A percentile compares a stretch with the other conserved stretches of the same genome.
Evolutionary conservation across 202 grass and related monocot genomes (phyloP).

Genomic region (Schoenoplectus tabernaemontani): DNA sequence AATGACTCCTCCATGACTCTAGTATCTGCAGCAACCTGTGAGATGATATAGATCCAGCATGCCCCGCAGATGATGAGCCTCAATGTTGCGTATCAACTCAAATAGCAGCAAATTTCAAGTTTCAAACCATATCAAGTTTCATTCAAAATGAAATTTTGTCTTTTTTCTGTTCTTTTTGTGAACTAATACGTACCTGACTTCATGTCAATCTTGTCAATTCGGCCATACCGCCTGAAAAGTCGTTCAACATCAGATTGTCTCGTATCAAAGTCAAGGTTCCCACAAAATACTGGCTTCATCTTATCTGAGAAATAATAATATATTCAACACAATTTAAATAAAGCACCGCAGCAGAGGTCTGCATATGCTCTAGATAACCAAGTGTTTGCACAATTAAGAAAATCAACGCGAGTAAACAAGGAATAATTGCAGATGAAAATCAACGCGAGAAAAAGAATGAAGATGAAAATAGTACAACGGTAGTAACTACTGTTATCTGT

Average conservation of each 20-base stretch:
- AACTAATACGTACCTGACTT: slow-evolving; percentile 57
- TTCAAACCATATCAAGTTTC: neutral
- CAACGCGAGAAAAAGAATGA: neutral
- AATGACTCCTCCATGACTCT: neutral
- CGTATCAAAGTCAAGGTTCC: slow-evolving; percentile 77
- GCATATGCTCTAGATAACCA: neutral
- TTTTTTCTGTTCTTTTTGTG: neutral
- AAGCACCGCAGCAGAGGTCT: neutral
- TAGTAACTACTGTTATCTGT: neutral
- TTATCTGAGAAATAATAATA: slow-evolving; percentile 2
- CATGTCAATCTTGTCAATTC: slow-evolving; percentile 79
- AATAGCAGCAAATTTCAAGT: neutral
- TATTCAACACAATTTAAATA: neutral
- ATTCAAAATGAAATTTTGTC: neutral
- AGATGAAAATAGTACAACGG: neutral
- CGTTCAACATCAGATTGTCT: slow-evolving; percentile 71
- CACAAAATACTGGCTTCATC: slow-evolving; percentile 87
- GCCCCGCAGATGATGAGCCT: neutral
- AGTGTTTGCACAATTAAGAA: no score
- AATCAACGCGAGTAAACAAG: no score
- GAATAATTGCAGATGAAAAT: neutral
- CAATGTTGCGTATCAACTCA: neutral
- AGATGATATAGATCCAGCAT: neutral
- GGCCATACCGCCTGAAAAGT: slow-evolving; percentile 72
- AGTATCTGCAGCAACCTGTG: neutral